phyloP scores from a whole-genome alignment of 2,329 filamentous ascomycete genomes.

The Alternaria burnsii region DNA sequence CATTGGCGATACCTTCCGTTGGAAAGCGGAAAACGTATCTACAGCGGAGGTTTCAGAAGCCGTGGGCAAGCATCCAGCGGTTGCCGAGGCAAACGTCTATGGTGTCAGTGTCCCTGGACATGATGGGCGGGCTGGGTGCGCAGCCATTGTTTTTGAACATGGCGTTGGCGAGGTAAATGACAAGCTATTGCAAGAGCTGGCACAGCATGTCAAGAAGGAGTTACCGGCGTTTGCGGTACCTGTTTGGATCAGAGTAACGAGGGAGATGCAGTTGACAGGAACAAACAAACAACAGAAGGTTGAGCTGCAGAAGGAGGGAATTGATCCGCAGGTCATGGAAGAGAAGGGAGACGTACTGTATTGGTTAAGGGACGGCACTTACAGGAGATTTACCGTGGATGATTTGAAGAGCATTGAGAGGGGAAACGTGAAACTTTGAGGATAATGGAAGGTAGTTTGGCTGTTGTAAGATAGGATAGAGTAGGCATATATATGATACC shows the following conservation, averaged over 20 bases:
- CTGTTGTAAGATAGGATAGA: not conserved
- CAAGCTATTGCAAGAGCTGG: slow-evolving; percentile 30
- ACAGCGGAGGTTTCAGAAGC: slow-evolving; percentile 56
- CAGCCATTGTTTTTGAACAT: slow-evolving; percentile 49
- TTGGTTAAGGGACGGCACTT: slow-evolving; percentile 50
- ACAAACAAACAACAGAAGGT: slow-evolving; percentile 59
- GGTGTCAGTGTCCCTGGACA: slow-evolving; percentile 55
- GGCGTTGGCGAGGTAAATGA: slow-evolving; percentile 6
- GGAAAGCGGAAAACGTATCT: slow-evolving; percentile 58
- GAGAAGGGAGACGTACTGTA: slow-evolving; percentile 50
- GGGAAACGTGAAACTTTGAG: slow-evolving; percentile 41
- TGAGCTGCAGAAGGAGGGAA: slow-evolving; percentile 52
- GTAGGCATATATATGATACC: slow-evolving; percentile 6
- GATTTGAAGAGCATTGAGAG: slow-evolving; percentile 39
- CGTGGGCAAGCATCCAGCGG: slow-evolving; percentile 48
- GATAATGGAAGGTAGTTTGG: not conserved
- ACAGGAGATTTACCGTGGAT: slow-evolving; percentile 35
- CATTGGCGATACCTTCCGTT: slow-evolving; percentile 52
- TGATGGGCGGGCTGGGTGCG: slow-evolving; percentile 57
- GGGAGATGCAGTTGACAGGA: slow-evolving; percentile 54
- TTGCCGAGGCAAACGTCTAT: slow-evolving; percentile 57
- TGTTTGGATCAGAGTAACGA: slow-evolving; percentile 53
- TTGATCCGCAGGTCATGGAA: slow-evolving; percentile 52
- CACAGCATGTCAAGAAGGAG: slow-evolving; percentile 48
- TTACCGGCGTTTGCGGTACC: slow-evolving; percentile 57